A percentile compares a stretch with the other conserved stretches of the same genome.
phyloP scores from a whole-genome alignment of 1,139 yeast species.

The Saccharomyces hybrid region DNA sequence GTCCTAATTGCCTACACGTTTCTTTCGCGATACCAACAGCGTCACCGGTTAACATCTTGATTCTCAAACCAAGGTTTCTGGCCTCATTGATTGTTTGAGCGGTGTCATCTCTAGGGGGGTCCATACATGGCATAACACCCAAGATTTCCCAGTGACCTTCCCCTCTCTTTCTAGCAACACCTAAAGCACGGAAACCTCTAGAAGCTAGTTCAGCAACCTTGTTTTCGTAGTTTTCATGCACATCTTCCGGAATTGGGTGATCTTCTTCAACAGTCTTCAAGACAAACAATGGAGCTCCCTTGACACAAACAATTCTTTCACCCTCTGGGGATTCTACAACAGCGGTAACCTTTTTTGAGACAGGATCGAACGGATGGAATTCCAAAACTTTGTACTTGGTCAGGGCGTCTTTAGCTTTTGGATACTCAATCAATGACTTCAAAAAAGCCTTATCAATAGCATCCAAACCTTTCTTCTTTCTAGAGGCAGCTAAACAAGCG shows the following conservation, averaged over 20 bases:
- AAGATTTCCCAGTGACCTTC: slow-evolving; percentile 98
- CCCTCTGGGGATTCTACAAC: slow-evolving; percentile 94
- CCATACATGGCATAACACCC: slow-evolving; percentile 98
- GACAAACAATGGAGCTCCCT: slow-evolving; percentile 96
- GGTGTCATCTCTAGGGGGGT: slow-evolving; percentile 98
- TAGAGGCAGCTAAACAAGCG: slow-evolving; percentile 96
- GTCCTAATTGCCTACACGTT: slow-evolving; percentile 95
- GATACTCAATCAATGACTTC: slow-evolving; percentile 77
- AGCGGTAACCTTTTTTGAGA: slow-evolving; percentile 93
- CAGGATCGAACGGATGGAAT: slow-evolving; percentile 97
- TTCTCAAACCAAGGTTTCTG: slow-evolving; percentile 86
- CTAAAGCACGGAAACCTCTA: slow-evolving; percentile 97
- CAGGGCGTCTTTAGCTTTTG: slow-evolving; percentile 92
- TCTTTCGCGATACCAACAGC: slow-evolving; percentile 99
- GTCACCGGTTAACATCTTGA: slow-evolving; percentile 98
- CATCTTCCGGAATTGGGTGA: slow-evolving; percentile 93
- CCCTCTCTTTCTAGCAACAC: slow-evolving; percentile 99
- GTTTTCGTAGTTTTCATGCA: slow-evolving; percentile 91
- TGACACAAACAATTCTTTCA: slow-evolving; percentile 91
- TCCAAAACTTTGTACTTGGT: slow-evolving; percentile 92
- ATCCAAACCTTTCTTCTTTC: slow-evolving; percentile 98
- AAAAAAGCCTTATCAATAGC: slow-evolving; percentile 97
- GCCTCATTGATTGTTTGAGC: slow-evolving; percentile 94
- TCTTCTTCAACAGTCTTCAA: slow-evolving; percentile 94
- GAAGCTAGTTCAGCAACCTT: slow-evolving; percentile 96